Evolutionary conservation across 495 filamentous ascomycete genomes (phyloP).

Genomic region (Hypoxylon rickii): DNA sequence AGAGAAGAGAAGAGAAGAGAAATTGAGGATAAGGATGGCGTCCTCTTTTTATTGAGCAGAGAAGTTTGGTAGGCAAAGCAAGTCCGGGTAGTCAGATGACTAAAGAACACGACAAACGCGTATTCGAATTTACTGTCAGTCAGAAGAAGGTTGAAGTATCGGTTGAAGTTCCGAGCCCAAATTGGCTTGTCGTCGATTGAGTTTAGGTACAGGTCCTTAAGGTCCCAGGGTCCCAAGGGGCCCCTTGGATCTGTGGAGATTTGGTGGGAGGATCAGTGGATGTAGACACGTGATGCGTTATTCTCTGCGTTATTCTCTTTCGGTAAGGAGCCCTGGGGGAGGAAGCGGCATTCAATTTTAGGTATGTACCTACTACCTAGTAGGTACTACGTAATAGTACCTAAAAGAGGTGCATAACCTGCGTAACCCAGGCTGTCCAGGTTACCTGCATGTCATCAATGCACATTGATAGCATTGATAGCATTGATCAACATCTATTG

Average conservation of each 20-base stretch:
- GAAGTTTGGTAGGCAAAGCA: conserved; percentile 8
- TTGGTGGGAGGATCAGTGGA: not conserved
- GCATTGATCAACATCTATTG: no score
- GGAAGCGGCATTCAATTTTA: no score
- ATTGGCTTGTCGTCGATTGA: conserved; percentile 22
- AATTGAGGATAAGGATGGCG: not conserved
- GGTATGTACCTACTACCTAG: no score
- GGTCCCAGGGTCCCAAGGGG: no score
- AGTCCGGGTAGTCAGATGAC: conserved; percentile 4
- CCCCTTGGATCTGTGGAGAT: conserved; percentile 22
- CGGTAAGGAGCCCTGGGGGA: no score
- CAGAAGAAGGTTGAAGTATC: conserved; percentile 26
- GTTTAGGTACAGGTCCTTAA: conserved; percentile 8
- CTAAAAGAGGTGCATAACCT: no score
- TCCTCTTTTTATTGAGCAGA: no score
- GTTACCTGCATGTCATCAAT: no score
- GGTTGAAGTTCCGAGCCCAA: conserved; percentile 23
- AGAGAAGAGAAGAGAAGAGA: not conserved
- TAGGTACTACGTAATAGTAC: no score
- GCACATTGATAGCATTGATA: no score
- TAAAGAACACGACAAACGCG: conserved; percentile 13
- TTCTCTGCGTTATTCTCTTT: not conserved
- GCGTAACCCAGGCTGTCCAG: no score
- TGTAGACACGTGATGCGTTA: conserved; percentile 4
- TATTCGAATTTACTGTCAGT: conserved; percentile 11